These are phyloP conservation scores for Saraca asoca DNA, from an alignment of 331 rosid genomes.

Conservation along the genomic window DNA sequence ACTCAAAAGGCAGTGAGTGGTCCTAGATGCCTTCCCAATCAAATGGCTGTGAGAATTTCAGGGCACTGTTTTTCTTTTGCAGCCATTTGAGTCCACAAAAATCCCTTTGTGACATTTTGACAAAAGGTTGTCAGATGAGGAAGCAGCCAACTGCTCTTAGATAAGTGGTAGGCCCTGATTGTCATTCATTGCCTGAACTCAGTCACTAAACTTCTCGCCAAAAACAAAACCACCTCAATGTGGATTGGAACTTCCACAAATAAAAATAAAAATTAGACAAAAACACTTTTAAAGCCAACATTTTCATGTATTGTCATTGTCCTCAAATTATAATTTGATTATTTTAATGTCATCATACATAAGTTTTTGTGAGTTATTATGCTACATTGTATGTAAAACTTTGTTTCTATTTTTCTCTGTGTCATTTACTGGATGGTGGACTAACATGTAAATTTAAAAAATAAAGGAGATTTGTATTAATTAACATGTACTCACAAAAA, in stretches of 20 bases:
- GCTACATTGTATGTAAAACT: too few relatives aligned
- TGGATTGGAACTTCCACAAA: background rate
- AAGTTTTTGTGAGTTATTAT: too few relatives aligned
- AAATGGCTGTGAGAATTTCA: slow-evolving; percentile 31
- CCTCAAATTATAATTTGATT: too few relatives aligned
- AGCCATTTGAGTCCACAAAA: slow-evolving; percentile 50
- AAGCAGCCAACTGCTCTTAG: slow-evolving; percentile 48
- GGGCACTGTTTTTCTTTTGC: slow-evolving; percentile 14
- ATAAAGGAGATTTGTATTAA: too few relatives aligned
- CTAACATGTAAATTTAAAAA: too few relatives aligned
- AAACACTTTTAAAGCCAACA: too few relatives aligned
- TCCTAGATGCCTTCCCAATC: slow-evolving; percentile 30
- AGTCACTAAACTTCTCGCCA: slow-evolving; percentile 11
- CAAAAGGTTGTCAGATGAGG: slow-evolving; percentile 43
- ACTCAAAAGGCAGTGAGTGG: slow-evolving; percentile 29
- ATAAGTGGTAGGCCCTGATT: slow-evolving; percentile 42
- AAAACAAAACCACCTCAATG: background rate
- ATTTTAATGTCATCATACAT: too few relatives aligned
- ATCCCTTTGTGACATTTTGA: slow-evolving; percentile 31
- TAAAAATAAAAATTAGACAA: background rate
- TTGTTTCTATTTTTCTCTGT: too few relatives aligned
- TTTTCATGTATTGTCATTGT: too few relatives aligned
- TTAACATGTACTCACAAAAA: too few relatives aligned
- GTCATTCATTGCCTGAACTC: slow-evolving; percentile 11
- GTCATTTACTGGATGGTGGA: too few relatives aligned